Percentiles rank a stretch among this genome's conserved stretches.
Conservation (phyloP, 164 flowering plant species). For the Buxus sempervirens region DNA sequence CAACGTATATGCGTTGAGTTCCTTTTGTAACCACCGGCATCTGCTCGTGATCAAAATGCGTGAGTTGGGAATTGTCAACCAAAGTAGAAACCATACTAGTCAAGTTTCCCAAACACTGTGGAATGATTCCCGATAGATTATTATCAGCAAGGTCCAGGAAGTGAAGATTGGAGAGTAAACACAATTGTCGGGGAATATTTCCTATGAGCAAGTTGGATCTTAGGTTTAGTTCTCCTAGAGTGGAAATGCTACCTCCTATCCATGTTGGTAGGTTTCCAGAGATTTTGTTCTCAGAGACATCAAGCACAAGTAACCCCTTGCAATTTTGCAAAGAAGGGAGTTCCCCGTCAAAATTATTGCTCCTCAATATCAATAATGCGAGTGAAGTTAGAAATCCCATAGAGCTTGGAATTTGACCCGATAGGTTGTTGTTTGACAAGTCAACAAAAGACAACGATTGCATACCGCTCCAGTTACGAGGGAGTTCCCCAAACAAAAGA, state of each 20-base stretch:
- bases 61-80: no score
- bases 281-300: slow-evolving; percentile 24
- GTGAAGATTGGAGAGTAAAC: slow-evolving; percentile 14
- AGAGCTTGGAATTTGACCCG: slow-evolving; percentile 31
- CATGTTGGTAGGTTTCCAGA: slow-evolving; percentile 25
- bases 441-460: background rate
- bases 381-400: slow-evolving; percentile 14
- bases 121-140: slow-evolving; percentile 23
- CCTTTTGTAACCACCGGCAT: slow-evolving; percentile 10
- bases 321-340: slow-evolving; percentile 24
- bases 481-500: slow-evolving; percentile 21
- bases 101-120: slow-evolving; percentile 17
- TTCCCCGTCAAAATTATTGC: slow-evolving; percentile 26
- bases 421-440: slow-evolving; percentile 24
- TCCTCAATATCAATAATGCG: slow-evolving; percentile 6
- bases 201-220: slow-evolving; percentile 16
- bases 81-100: background rate
- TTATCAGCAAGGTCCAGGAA: slow-evolving; percentile 24
- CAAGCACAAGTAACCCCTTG: slow-evolving; percentile 6
- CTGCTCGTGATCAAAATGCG: background rate
- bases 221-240: slow-evolving; percentile 10
- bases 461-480: slow-evolving; percentile 16
- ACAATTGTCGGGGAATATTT: slow-evolving; percentile 20
- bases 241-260: slow-evolving; percentile 9
- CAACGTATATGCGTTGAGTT: background rate